phyloP scores from a whole-genome alignment of 345 rosid species.

The Erysimum cheiranthoides region DNA sequence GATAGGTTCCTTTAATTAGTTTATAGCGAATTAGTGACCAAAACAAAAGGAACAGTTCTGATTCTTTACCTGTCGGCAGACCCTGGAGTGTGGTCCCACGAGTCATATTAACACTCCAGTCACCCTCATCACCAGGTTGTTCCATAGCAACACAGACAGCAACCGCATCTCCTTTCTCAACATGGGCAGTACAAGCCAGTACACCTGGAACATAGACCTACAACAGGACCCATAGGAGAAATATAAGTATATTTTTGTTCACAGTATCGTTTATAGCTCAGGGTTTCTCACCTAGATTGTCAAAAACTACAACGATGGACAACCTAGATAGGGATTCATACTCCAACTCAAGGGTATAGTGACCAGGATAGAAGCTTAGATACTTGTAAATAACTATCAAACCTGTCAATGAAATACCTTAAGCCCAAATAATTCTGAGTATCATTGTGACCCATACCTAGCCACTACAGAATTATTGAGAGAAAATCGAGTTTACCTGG shows the following conservation, averaged over 20 bases:
- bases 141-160: constrained; percentile 96
- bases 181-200: constrained; percentile 96
- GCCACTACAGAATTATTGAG: neutral
- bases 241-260: neutral
- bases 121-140: constrained; percentile 70
- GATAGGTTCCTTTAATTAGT: neutral
- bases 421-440: neutral
- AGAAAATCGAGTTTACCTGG: constrained; percentile 56
- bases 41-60: constrained; percentile 13
- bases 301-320: neutral
- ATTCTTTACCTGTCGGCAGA: constrained; percentile 66
- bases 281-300: neutral
- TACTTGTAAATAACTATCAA: neutral
- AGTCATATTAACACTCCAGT: constrained; percentile 81
- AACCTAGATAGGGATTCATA: neutral
- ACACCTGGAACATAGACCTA: constrained; percentile 98
- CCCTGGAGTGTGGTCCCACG: constrained; percentile 96
- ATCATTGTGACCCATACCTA: neutral
- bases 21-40: neutral
- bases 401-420: neutral
- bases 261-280: neutral
- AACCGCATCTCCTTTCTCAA: constrained; percentile 88
- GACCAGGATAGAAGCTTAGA: constrained; percentile 10
- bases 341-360: constrained; percentile 2
- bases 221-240: constrained; percentile 41